phyloP scores from a whole-genome alignment of 1,284 basidiomycete genomes.

The Xanthoconium separans region DNA sequence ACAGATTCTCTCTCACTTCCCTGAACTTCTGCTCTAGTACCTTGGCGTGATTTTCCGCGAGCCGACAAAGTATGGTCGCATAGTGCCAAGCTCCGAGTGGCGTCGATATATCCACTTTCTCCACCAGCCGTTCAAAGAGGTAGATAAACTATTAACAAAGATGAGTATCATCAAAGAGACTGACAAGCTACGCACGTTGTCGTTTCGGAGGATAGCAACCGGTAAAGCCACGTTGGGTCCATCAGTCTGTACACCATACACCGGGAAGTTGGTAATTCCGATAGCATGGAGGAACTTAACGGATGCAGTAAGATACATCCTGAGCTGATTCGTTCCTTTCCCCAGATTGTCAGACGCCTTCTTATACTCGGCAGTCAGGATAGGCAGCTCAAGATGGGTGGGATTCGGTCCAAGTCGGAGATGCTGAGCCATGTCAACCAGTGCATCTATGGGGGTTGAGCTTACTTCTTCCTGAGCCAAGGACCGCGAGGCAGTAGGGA shows the following conservation, averaged over 20 bases:
- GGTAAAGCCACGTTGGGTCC: constrained; percentile 4
- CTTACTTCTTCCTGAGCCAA: not conserved
- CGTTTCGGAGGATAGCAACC: constrained; percentile 5
- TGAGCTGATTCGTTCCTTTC: constrained; percentile 10
- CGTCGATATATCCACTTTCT: constrained; percentile 7
- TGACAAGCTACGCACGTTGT: constrained; percentile 1
- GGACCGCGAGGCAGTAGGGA: not conserved
- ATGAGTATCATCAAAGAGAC: too few relatives aligned
- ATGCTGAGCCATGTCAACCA: not conserved
- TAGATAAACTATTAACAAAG: constrained; percentile 1
- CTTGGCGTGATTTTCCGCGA: constrained; percentile 4
- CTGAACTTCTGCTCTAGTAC: constrained; percentile 2
- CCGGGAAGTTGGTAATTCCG: constrained; percentile 4
- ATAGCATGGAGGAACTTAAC: constrained; percentile 10
- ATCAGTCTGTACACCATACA: constrained; percentile 11
- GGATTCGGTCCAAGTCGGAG: not conserved
- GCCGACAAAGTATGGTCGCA: constrained; percentile 9
- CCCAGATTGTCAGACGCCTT: not conserved
- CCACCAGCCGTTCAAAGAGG: constrained; percentile 7
- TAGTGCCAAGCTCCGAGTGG: constrained; percentile 8
- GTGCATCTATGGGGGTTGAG: not conserved
- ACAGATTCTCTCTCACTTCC: not conserved
- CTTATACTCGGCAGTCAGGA: constrained; percentile 3
- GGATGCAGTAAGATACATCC: constrained; percentile 13
- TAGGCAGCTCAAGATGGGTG: constrained; percentile 5